phyloP scores from a whole-genome alignment of 2,329 filamentous ascomycete species.

The Cordyceps farinosa region DNA sequence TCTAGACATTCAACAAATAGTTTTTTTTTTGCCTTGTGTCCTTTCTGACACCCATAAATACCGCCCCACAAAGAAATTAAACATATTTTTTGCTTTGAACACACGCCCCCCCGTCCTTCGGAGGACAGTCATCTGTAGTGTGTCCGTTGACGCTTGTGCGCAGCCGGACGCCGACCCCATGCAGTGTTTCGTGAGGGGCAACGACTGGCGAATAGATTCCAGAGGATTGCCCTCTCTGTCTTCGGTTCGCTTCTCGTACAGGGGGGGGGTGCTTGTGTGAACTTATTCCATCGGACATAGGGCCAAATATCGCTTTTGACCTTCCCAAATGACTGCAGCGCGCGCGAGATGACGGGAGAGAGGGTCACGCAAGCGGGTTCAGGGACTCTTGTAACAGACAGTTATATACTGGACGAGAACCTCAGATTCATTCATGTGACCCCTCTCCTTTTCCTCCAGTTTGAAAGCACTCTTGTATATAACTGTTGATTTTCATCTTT shows the following conservation, averaged over 20 bases:
- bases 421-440: not conserved
- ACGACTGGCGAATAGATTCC: conserved; percentile 11
- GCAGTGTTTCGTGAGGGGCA: conserved; percentile 11
- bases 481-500: not conserved
- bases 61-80: not conserved
- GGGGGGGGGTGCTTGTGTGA: conserved; percentile 1
- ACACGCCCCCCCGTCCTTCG: not conserved
- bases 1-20: not conserved
- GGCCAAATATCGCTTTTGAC: conserved; percentile 8
- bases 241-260: not conserved
- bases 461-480: conserved; percentile 5
- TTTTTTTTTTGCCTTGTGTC: not conserved
- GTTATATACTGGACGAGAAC: conserved; percentile 12
- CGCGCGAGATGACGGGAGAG: not conserved
- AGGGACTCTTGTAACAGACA: not conserved
- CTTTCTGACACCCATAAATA: not conserved
- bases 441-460: not conserved
- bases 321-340: conserved; percentile 18
- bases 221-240: not conserved
- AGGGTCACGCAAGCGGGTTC: conserved; percentile 15
- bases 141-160: conserved; percentile 1
- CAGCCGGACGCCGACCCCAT: not conserved
- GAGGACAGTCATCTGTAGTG: conserved; percentile 8
- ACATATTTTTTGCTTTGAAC: not conserved
- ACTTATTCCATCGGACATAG: not conserved